Percentiles rank a stretch among this genome's conserved stretches.
phyloP scores from a whole-genome alignment of 2,329 filamentous ascomycete genomes.

The Lecanicillium sp. region DNA sequence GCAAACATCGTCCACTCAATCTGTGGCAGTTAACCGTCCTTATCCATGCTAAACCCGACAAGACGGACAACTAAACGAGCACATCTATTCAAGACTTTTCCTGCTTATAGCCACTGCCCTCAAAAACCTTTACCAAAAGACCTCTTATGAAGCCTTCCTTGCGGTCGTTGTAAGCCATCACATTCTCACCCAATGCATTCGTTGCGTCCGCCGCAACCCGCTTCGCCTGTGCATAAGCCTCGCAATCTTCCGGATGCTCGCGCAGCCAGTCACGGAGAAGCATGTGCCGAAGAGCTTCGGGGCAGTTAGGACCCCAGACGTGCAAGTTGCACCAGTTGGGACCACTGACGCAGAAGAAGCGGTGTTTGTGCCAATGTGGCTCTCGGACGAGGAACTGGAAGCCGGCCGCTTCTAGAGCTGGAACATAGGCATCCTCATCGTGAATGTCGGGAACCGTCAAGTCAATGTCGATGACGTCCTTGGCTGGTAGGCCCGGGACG shows the following conservation, averaged over 20 bases:
- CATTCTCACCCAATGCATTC: conserved; percentile 19
- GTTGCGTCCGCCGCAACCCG: conserved; percentile 20
- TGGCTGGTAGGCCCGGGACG: conserved; percentile 33
- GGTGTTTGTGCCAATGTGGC: conserved; percentile 32
- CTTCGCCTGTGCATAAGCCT: conserved; percentile 30
- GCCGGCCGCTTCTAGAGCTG: conserved; percentile 26
- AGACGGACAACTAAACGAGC: too few species aligned
- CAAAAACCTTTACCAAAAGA: conserved; percentile 18
- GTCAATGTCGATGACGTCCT: conserved; percentile 39
- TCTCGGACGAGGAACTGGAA: conserved; percentile 34
- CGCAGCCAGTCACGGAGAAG: conserved; percentile 34
- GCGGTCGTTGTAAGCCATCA: conserved; percentile 27
- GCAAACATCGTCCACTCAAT: too few species aligned
- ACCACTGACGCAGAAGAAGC: conserved; percentile 24
- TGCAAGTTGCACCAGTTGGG: conserved; percentile 31
- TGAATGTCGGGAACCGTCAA: conserved; percentile 27
- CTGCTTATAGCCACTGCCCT: conserved; percentile 5
- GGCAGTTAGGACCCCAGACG: conserved; percentile 29
- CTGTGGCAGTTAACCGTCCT: too few species aligned
- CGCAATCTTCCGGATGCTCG: conserved; percentile 23
- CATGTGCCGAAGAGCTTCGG: conserved; percentile 28
- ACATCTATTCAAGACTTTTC: too few species aligned
- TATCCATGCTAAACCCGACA: too few species aligned
- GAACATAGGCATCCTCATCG: conserved; percentile 29
- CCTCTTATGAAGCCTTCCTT: conserved; percentile 28